phyloP scores from a whole-genome alignment of 2,329 filamentous ascomycete species.

The Monilinia aucupariae region DNA sequence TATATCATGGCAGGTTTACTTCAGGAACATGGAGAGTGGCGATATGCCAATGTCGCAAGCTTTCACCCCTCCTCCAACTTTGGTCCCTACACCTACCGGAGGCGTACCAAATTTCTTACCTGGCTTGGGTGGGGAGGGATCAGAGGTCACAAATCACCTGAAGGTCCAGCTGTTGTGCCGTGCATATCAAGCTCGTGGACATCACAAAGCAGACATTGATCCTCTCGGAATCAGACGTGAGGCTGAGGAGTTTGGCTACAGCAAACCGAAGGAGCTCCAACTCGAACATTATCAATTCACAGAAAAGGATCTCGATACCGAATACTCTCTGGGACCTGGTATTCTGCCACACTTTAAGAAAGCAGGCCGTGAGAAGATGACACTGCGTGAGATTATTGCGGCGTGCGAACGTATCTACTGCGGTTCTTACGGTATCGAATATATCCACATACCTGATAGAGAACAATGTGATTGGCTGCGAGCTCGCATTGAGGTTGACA shows the following conservation, averaged over 20 bases:
- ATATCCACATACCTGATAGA: slow-evolving; percentile 96
- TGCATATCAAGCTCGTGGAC: slow-evolving; percentile 94
- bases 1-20: slow-evolving; percentile 98
- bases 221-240: slow-evolving; percentile 89
- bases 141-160: slow-evolving; percentile 89
- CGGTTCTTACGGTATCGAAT: slow-evolving; percentile 95
- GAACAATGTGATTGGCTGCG: slow-evolving; percentile 98
- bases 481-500: slow-evolving; percentile 87
- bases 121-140: slow-evolving; percentile 62
- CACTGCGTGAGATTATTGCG: slow-evolving; percentile 84
- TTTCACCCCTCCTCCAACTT: slow-evolving; percentile 89
- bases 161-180: slow-evolving; percentile 97
- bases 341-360: slow-evolving; percentile 92
- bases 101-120: slow-evolving; percentile 70
- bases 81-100: slow-evolving; percentile 76
- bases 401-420: slow-evolving; percentile 95
- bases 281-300: slow-evolving; percentile 93
- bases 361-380: slow-evolving; percentile 90
- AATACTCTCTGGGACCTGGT: slow-evolving; percentile 87
- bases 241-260: slow-evolving; percentile 75
- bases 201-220: slow-evolving; percentile 97
- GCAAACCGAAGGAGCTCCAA: slow-evolving; percentile 85
- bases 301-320: slow-evolving; percentile 86
- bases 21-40: slow-evolving; percentile 97
- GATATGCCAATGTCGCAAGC: slow-evolving; percentile 97